Evolutionary conservation across 805 yeast species (phyloP).

Genomic region (Suhomyces kilbournensis): DNA sequence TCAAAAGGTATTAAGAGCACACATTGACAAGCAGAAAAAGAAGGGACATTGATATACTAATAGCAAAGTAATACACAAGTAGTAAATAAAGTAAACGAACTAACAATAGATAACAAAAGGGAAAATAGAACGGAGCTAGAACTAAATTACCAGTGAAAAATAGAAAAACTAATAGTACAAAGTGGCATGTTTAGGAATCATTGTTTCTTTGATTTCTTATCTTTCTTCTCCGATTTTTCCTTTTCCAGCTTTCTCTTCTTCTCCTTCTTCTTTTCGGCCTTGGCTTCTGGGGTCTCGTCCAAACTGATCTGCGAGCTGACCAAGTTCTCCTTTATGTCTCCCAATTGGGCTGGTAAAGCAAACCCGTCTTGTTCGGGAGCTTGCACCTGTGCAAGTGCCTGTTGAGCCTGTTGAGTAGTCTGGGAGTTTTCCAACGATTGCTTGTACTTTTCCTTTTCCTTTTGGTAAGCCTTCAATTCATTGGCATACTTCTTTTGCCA

Average conservation of each 20-base stretch:
- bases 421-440: slow-evolving; percentile 20
- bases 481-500: slow-evolving; percentile 61
- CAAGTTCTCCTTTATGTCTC: neutral
- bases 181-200: neutral
- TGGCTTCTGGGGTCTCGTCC: neutral
- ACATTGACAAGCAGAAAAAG: slow-evolving; percentile 86
- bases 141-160: neutral
- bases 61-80: neutral
- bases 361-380: neutral
- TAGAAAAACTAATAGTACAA: neutral
- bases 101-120: neutral
- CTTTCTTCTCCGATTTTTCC: slow-evolving; percentile 13
- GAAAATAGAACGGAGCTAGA: slow-evolving; percentile 1
- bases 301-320: neutral
- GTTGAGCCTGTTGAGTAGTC: slow-evolving; percentile 6
- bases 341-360: neutral
- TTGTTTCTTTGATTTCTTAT: slow-evolving; percentile 15
- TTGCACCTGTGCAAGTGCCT: slow-evolving; percentile 2
- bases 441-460: slow-evolving; percentile 35
- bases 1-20: slow-evolving; percentile 83
- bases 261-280: slow-evolving; percentile 10
- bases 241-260: slow-evolving; percentile 15
- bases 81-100: neutral
- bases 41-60: slow-evolving; percentile 50
- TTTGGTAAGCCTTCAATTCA: slow-evolving; percentile 37